These are phyloP conservation scores for Tillandsia fasciculata DNA, from an alignment of 176 grass and related monocot species.

Conservation along the genomic window DNA sequence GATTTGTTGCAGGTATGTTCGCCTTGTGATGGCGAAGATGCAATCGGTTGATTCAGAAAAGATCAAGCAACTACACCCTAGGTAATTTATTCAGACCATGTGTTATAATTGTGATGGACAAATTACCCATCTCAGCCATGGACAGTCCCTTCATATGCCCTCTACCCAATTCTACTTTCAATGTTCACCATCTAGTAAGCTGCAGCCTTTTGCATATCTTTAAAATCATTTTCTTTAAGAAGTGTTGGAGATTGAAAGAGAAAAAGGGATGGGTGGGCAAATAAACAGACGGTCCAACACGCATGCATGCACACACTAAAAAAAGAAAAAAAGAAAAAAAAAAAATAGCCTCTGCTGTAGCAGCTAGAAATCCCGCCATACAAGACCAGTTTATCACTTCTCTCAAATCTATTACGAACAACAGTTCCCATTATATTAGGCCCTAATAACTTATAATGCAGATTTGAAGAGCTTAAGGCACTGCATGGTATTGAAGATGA, in stretches of 20 bases:
- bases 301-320: too few species aligned
- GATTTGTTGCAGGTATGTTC: conserved; percentile 49
- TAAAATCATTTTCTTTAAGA: too few species aligned
- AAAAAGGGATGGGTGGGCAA: too few species aligned
- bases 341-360: not conserved
- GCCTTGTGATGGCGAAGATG: conserved; percentile 70
- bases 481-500: conserved; percentile 85
- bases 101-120: conserved; percentile 2
- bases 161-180: not conserved
- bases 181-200: not conserved
- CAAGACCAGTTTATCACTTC: not conserved
- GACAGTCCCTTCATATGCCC: too few species aligned
- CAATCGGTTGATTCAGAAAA: conserved; percentile 47
- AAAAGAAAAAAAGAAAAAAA: too few species aligned
- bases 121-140: too few species aligned
- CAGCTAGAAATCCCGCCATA: not conserved
- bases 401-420: not conserved
- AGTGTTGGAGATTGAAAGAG: too few species aligned
- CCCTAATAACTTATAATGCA: conserved; percentile 21
- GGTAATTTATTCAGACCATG: conserved; percentile 23
- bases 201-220: too few species aligned
- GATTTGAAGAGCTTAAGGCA: conserved; percentile 66
- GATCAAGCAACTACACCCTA: conserved; percentile 62
- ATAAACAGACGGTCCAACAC: too few species aligned
- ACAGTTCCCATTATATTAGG: not conserved